A percentile compares a stretch with the other conserved stretches of the same genome.
These are phyloP conservation scores for Trichoderma sp. DNA, from an alignment of 2,329 filamentous ascomycete species.

Conservation along the genomic window DNA sequence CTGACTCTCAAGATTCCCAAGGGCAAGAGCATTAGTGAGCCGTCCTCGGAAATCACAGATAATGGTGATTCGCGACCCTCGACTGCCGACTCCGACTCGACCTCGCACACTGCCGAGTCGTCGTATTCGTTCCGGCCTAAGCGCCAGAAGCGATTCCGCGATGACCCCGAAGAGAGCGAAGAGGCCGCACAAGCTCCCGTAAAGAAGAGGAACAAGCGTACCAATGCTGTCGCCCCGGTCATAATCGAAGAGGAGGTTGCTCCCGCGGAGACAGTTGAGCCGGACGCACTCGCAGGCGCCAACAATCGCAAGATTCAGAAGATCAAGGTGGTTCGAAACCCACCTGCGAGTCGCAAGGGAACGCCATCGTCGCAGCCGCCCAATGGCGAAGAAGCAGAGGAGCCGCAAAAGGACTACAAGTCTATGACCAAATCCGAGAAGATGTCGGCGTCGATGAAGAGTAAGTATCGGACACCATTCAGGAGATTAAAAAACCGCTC, in stretches of 20 bases:
- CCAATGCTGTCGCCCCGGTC: slow-evolving; percentile 18
- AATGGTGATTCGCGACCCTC: slow-evolving; percentile 50
- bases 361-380: slow-evolving; percentile 27
- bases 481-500: neutral
- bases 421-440: slow-evolving; percentile 64
- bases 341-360: slow-evolving; percentile 29
- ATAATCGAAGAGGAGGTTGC: slow-evolving; percentile 12
- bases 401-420: slow-evolving; percentile 52
- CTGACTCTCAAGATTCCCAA: slow-evolving; percentile 42
- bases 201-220: slow-evolving; percentile 38
- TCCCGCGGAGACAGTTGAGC: slow-evolving; percentile 20
- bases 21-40: slow-evolving; percentile 39
- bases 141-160: slow-evolving; percentile 52
- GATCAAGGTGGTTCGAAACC: slow-evolving; percentile 38
- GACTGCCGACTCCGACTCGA: slow-evolving; percentile 52
- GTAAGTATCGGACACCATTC: slow-evolving; percentile 37
- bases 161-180: slow-evolving; percentile 45
- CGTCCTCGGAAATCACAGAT: slow-evolving; percentile 36
- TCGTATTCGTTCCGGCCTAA: slow-evolving; percentile 54
- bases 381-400: slow-evolving; percentile 35
- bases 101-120: slow-evolving; percentile 47
- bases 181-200: slow-evolving; percentile 36
- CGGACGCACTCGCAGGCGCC: slow-evolving; percentile 22
- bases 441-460: slow-evolving; percentile 64
- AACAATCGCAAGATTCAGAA: slow-evolving; percentile 35